phyloP scores from a whole-genome alignment of 78 protist genomes.

The Dictyostelium capitatum region DNA sequence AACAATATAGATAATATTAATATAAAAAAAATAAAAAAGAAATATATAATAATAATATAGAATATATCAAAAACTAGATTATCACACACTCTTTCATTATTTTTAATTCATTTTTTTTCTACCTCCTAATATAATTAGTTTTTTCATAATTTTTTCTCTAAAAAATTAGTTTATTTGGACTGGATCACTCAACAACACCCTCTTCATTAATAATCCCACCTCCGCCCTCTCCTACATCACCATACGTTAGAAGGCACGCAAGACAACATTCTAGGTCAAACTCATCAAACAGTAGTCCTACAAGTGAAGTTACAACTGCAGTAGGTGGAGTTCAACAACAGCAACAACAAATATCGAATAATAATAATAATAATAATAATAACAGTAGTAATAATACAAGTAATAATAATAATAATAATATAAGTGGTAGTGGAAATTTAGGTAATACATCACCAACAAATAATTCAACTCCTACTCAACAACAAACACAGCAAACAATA shows the following conservation, averaged over 20 bases:
- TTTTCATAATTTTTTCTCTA: neutral
- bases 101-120: neutral
- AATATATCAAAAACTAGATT: no score
- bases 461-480: neutral
- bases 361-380: neutral
- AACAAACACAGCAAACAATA: no score
- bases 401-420: neutral
- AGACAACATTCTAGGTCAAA: slow-evolving; percentile 67
- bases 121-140: neutral
- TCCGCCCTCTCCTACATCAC: slow-evolving; percentile 77
- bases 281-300: slow-evolving; percentile 11
- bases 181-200: slow-evolving; percentile 58
- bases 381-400: neutral
- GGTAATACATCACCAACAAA: neutral
- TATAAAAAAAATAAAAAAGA: no score
- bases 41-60: no score
- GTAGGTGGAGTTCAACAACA: neutral
- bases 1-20: no score
- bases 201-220: slow-evolving; percentile 63
- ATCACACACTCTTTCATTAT: neutral
- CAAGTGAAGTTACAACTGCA: neutral
- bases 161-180: slow-evolving; percentile 17
- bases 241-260: slow-evolving; percentile 48
- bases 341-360: neutral
- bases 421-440: neutral